Evolutionary conservation across 352 stramenopile species (phyloP).

Genomic region (Pythium volutum): DNA sequence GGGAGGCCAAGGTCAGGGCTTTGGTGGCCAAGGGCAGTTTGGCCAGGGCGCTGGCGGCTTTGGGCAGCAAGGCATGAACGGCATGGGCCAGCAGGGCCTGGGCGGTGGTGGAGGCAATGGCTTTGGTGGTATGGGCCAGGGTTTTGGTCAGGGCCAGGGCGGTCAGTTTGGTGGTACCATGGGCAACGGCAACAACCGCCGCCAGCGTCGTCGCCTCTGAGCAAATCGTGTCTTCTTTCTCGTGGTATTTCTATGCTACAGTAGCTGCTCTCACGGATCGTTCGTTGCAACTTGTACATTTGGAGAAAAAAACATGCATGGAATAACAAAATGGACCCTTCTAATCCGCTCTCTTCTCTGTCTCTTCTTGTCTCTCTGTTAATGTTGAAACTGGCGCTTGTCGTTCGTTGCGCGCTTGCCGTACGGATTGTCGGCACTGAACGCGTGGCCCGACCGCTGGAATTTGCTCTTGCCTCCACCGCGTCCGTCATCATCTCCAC

Average conservation of each 20-base stretch:
- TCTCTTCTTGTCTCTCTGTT: constrained; percentile 10
- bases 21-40: too few relatives aligned
- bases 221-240: neutral
- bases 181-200: neutral
- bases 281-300: neutral
- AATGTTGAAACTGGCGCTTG: constrained; percentile 93
- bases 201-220: neutral
- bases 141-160: neutral
- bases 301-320: neutral
- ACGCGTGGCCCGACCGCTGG: constrained; percentile 90
- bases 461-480: constrained; percentile 60
- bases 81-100: neutral
- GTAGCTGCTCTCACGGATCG: neutral
- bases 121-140: neutral
- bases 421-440: constrained; percentile 98
- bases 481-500: constrained; percentile 43
- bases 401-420: constrained; percentile 87
- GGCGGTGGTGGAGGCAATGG: neutral
- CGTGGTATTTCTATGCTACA: too few relatives aligned
- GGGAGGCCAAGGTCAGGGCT: too few relatives aligned
- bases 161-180: neutral
- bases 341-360: too few relatives aligned
- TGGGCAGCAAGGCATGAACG: constrained; percentile 1
- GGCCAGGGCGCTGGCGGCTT: neutral
- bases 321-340: too few relatives aligned